phyloP scores from a whole-genome alignment of 768 basidiomycete species.

The Phylloporus rhodoxanthus region DNA sequence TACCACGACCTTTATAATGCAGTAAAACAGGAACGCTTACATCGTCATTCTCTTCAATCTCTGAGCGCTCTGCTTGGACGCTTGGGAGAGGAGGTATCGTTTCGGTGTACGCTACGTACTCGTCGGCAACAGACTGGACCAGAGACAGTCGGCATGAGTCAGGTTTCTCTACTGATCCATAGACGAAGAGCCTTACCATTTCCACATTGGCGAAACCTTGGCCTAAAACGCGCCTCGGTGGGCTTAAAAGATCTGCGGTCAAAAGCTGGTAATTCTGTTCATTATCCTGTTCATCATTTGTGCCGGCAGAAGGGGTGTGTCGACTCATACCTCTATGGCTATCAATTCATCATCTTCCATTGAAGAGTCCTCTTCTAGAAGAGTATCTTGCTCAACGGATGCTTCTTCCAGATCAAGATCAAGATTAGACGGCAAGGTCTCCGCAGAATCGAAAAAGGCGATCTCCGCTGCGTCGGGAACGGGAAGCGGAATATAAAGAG shows the following conservation, averaged over 20 bases:
- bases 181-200: constrained; percentile 7
- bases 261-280: constrained; percentile 1
- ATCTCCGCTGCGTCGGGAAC: constrained; percentile 12
- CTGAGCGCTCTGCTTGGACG: not conserved
- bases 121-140: not conserved
- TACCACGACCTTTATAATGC: not conserved
- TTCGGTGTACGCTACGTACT: not conserved
- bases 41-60: not conserved
- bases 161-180: not conserved
- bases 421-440: not conserved
- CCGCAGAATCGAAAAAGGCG: constrained; percentile 11
- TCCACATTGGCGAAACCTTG: not conserved
- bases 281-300: constrained; percentile 1
- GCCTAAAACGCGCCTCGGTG: too few species aligned
- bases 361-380: not conserved
- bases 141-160: constrained; percentile 1
- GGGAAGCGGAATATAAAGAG: constrained; percentile 11
- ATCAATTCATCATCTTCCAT: not conserved
- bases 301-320: not conserved
- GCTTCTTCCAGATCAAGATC: constrained; percentile 1
- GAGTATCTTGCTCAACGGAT: not conserved
- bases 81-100: not conserved
- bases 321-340: constrained; percentile 1
- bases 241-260: not conserved
- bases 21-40: constrained; percentile 7